A percentile compares a stretch with the other conserved stretches of the same genome.
phyloP scores from a whole-genome alignment of 176 grass and related monocot genomes.

The Dactylis glomerata region DNA sequence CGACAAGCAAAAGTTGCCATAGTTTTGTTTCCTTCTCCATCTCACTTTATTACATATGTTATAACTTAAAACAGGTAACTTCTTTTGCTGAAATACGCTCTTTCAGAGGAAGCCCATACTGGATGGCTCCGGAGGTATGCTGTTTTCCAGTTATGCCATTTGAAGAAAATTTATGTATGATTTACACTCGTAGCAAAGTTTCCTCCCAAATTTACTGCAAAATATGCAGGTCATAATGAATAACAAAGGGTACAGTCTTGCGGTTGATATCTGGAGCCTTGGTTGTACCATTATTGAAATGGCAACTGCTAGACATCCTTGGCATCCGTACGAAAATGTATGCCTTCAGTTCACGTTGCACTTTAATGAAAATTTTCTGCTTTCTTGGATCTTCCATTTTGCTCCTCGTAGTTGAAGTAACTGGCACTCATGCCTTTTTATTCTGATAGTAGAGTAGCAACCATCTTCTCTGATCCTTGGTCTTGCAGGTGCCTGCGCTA shows the following conservation, averaged over 20 bases:
- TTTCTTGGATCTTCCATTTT: slow-evolving; percentile 28
- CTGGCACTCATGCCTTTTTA: not conserved
- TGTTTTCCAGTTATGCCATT: not conserved
- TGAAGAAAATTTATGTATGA: not conserved
- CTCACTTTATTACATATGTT: slow-evolving; percentile 23
- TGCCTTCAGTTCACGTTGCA: slow-evolving; percentile 27
- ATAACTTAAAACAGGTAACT: slow-evolving; percentile 62
- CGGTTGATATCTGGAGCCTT: slow-evolving; percentile 96
- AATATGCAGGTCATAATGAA: slow-evolving; percentile 86
- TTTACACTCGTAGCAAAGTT: slow-evolving; percentile 14
- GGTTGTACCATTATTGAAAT: slow-evolving; percentile 99
- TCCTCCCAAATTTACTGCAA: not conserved
- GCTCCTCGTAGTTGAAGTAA: slow-evolving; percentile 19
- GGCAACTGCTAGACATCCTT: slow-evolving; percentile 92
- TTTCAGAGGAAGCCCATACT: slow-evolving; percentile 98
- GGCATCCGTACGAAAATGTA: slow-evolving; percentile 90
- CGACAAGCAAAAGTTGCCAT: not conserved
- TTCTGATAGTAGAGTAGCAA: not conserved
- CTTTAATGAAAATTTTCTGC: not conserved
- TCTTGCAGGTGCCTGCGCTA: slow-evolving; percentile 83
- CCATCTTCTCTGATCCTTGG: slow-evolving; percentile 13
- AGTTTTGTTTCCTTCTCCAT: not conserved
- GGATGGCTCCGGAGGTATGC: slow-evolving; percentile 94
- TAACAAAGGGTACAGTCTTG: slow-evolving; percentile 71
- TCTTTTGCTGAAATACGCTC: slow-evolving; percentile 92